Conservation (phyloP, 75 land plant genomes). For the Ceratopteris richardii region DNA sequence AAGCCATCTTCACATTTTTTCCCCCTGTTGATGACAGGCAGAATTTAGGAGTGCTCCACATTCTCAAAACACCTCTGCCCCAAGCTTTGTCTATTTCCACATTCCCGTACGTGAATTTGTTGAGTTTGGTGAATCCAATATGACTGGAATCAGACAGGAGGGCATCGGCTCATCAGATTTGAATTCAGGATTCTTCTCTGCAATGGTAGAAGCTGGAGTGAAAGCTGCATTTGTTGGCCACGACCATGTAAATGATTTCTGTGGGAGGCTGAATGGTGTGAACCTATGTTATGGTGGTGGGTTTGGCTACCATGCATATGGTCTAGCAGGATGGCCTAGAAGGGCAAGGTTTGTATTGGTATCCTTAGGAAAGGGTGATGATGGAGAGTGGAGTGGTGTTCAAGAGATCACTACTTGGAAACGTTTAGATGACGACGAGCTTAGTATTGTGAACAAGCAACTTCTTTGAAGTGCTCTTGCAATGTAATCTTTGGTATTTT, state of each 20-base stretch:
- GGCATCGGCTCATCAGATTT: slow-evolving; percentile 48
- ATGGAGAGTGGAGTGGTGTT: slow-evolving; percentile 54
- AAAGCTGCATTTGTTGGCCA: slow-evolving; percentile 90
- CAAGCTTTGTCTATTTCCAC: slow-evolving; percentile 81
- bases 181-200: slow-evolving; percentile 81
- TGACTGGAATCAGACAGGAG: slow-evolving; percentile 66
- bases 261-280: slow-evolving; percentile 59
- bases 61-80: slow-evolving; percentile 47
- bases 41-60: slow-evolving; percentile 37
- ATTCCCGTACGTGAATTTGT: slow-evolving; percentile 78
- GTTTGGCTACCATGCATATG: slow-evolving; percentile 96
- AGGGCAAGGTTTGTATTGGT: slow-evolving; percentile 72
- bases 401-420: slow-evolving; percentile 75
- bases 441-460: slow-evolving; percentile 46
- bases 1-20: too few species aligned
- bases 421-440: slow-evolving; percentile 61
- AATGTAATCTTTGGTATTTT: too few species aligned
- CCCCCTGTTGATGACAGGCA: too few species aligned
- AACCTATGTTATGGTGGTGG: slow-evolving; percentile 86
- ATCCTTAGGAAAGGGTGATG: slow-evolving; percentile 29
- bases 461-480: slow-evolving; percentile 32
- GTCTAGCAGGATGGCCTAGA: slow-evolving; percentile 82
- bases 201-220: slow-evolving; percentile 67
- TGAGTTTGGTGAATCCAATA: slow-evolving; percentile 34
- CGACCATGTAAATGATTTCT: slow-evolving; percentile 92